These are phyloP conservation scores for Neopestalotiopsis rosae DNA, from an alignment of 2,329 filamentous ascomycete species.

Conservation along the genomic window DNA sequence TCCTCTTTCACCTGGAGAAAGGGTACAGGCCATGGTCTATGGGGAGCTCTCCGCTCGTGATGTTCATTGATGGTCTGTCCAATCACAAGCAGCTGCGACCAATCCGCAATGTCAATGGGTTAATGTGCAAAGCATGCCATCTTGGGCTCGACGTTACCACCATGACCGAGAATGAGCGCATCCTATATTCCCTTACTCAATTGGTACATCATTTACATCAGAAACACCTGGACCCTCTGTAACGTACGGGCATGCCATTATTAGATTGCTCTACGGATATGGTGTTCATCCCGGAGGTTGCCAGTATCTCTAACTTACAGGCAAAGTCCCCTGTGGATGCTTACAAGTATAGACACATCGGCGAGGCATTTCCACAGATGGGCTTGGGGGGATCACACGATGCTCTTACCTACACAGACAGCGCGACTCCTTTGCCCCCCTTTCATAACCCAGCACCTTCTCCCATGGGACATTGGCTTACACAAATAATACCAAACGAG, in stretches of 20 bases:
- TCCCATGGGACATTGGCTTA: too few relatives aligned
- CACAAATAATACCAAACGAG: too few relatives aligned
- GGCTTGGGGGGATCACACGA: too few relatives aligned
- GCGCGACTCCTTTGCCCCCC: too few relatives aligned
- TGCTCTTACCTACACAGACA: too few relatives aligned
- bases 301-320: slow-evolving; percentile 35
- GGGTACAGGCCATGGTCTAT: slow-evolving; percentile 63
- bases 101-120: slow-evolving; percentile 56
- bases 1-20: slow-evolving; percentile 67
- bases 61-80: slow-evolving; percentile 65
- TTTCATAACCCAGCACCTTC: too few relatives aligned
- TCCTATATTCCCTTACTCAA: slow-evolving; percentile 60
- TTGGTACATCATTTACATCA: slow-evolving; percentile 64
- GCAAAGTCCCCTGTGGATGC: neutral
- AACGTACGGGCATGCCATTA: slow-evolving; percentile 25
- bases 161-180: slow-evolving; percentile 37
- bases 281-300: slow-evolving; percentile 43
- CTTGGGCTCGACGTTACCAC: slow-evolving; percentile 37
- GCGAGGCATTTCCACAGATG: too few relatives aligned
- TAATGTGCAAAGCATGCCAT: slow-evolving; percentile 62
- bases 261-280: slow-evolving; percentile 54
- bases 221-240: slow-evolving; percentile 41
- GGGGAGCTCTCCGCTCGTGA: slow-evolving; percentile 59
- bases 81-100: slow-evolving; percentile 62
- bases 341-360: too few relatives aligned